Conservation (phyloP, 805 yeast species). For the Yamadazyma sp. region DNA sequence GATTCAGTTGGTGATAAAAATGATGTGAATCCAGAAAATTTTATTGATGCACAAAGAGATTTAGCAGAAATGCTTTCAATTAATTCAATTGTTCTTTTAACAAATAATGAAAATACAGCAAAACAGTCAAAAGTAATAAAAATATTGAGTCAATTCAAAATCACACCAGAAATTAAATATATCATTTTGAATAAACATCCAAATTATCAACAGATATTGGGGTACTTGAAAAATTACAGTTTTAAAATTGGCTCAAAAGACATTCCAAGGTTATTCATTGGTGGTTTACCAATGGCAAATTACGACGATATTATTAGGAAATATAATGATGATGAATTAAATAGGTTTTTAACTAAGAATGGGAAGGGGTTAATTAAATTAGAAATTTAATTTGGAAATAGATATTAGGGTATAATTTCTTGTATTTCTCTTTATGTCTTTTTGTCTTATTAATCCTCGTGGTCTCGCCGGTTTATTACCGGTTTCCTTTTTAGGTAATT, state of each 20-base stretch:
- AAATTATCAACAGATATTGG: constrained; percentile 19
- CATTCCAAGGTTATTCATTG: constrained; percentile 33
- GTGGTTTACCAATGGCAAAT: constrained; percentile 31
- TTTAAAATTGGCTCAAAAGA: constrained; percentile 7
- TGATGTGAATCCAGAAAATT: not conserved
- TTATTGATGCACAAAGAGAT: constrained; percentile 19
- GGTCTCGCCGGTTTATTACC: too few relatives aligned
- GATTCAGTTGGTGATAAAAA: not conserved
- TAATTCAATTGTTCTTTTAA: constrained; percentile 25
- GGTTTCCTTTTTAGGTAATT: too few relatives aligned
- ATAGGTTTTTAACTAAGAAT: constrained; percentile 19
- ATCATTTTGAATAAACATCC: constrained; percentile 33
- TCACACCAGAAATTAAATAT: constrained; percentile 31
- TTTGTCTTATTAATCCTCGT: too few relatives aligned
- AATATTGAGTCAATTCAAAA: constrained; percentile 20
- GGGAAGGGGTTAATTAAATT: constrained; percentile 27
- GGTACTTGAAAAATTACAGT: constrained; percentile 21
- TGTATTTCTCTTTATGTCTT: not conserved
- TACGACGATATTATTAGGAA: constrained; percentile 22
- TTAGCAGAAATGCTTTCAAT: constrained; percentile 32
- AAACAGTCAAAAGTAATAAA: constrained; percentile 17
- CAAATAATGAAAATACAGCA: constrained; percentile 18
- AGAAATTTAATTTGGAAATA: too few relatives aligned
- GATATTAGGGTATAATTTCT: not conserved
- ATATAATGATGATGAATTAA: constrained; percentile 19